Base-by-base conservation (phyloP, 495 filamentous ascomycete species). In the Penicillium odoratum region DNA sequence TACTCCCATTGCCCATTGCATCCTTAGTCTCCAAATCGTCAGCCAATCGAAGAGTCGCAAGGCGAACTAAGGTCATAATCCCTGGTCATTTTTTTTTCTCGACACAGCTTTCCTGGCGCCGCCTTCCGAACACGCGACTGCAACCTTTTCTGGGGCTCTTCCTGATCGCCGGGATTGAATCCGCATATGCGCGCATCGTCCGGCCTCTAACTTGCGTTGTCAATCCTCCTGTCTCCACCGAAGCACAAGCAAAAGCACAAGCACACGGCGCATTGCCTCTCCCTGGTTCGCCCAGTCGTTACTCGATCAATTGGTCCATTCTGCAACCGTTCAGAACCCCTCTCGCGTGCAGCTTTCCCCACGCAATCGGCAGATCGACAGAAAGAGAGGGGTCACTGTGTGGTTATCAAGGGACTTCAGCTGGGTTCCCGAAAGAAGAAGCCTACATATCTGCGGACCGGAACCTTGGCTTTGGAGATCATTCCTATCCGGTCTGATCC, bases 321-420 rank as follows among this genome's bases (percentile, higher is more conserved):
- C 69, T 66, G 58, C 69, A 65, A 71, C 61, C 56, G 40, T 33
- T 47, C 43, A 49, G 54, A 40, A 13, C 66, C 60, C 58, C 58
- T 60, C 59, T 63, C 62, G 49, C 30, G 69, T 58, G 64, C 69
- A 75, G 72, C 68, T 73, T 76, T 68, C 73, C 71, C 74, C 69
- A 70, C 74, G 68, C 34, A 46, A 57, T 67, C 61, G 68, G 61
- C 67, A 65, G 70, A 76, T 76, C 70, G 62, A 62, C 73, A 56
- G 40, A 70, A 51, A 46, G 69, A 69, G 67, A 69, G 65, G 69
- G 70, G 69, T 68, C 55, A 63, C 60, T 61, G 38, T 40, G 3
- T 49, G 59, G 57, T 46, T 63, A 48, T 58, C 57, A 64, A 30
- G 51, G 36, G 25, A 29, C 30, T 42, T 63, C 66, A 69, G 64